These are phyloP conservation scores for Boletus insuetus DNA, from an alignment of 768 basidiomycete species.

Conservation along the genomic window DNA sequence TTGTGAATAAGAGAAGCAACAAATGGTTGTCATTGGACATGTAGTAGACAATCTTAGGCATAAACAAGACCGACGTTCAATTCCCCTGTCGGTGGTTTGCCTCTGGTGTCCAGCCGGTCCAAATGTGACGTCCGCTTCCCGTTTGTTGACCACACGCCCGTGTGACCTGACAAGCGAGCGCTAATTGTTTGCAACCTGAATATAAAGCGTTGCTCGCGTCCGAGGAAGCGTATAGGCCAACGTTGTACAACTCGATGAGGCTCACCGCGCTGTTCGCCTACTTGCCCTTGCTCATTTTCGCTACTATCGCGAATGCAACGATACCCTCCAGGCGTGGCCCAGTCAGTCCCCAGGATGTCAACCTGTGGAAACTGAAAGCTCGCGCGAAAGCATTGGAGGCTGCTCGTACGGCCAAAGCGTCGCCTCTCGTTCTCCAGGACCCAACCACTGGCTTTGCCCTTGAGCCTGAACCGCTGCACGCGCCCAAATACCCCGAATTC, in stretches of 20 bases:
- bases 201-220: too few species aligned
- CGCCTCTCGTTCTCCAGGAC: conserved; percentile 25
- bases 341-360: conserved; percentile 58
- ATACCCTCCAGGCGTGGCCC: conserved; percentile 11
- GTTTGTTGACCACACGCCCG: too few species aligned
- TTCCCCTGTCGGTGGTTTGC: too few species aligned
- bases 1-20: conserved; percentile 19
- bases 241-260: conserved; percentile 12
- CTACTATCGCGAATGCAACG: conserved; percentile 7
- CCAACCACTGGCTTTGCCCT: conserved; percentile 11
- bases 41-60: background rate
- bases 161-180: too few species aligned
- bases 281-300: conserved; percentile 10
- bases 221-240: background rate
- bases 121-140: too few species aligned
- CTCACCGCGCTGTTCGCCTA: conserved; percentile 11
- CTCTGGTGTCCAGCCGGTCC: too few species aligned
- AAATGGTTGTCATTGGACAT: conserved; percentile 18
- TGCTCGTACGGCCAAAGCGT: conserved; percentile 6
- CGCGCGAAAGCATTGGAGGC: conserved; percentile 18
- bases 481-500: conserved; percentile 39
- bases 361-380: conserved; percentile 55
- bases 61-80: too few species aligned
- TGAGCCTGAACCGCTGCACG: background rate
- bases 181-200: too few species aligned